Conservation (phyloP, 108 stramenopile genomes). For the Pinguiococcus pyrenoidosus region DNA sequence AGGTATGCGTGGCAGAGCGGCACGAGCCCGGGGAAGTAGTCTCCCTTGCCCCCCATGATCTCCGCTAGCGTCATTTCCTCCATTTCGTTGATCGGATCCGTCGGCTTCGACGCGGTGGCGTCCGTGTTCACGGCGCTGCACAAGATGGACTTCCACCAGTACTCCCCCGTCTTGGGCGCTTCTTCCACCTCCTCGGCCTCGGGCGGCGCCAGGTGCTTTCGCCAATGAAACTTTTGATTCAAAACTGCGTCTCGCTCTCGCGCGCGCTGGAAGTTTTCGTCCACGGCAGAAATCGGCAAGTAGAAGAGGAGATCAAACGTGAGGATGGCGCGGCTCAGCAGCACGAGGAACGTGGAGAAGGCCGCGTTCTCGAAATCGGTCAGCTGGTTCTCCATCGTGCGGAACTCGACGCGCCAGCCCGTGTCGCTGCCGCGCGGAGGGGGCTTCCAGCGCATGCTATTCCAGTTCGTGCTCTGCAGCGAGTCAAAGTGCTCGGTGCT, state of each 20-base stretch:
- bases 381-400: constrained; percentile 94
- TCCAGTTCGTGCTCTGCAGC: constrained; percentile 96
- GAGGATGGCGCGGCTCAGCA: constrained; percentile 82
- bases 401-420: constrained; percentile 92
- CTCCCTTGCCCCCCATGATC: constrained; percentile 81
- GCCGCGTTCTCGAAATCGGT: constrained; percentile 99
- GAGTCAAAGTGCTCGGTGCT: constrained; percentile 94
- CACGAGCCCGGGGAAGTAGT: constrained; percentile 82
- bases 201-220: constrained; percentile 72
- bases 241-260: constrained; percentile 65
- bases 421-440: constrained; percentile 70
- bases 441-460: constrained; percentile 96
- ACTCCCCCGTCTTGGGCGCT: too few relatives aligned
- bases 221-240: constrained; percentile 77
- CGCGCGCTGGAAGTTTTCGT: constrained; percentile 92
- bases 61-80: constrained; percentile 89
- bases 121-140: too few relatives aligned
- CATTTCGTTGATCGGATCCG: too few relatives aligned
- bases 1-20: constrained; percentile 78
- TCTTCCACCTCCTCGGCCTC: constrained; percentile 70
- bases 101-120: too few relatives aligned
- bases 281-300: constrained; percentile 87
- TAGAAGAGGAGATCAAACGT: constrained; percentile 92
- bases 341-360: constrained; percentile 78
- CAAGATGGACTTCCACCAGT: too few relatives aligned